Evolutionary conservation across 2,329 filamentous ascomycete genomes (phyloP), one percentile per base, ranked within the genome.

Genomic region (Neonectria coccinea): DNA sequence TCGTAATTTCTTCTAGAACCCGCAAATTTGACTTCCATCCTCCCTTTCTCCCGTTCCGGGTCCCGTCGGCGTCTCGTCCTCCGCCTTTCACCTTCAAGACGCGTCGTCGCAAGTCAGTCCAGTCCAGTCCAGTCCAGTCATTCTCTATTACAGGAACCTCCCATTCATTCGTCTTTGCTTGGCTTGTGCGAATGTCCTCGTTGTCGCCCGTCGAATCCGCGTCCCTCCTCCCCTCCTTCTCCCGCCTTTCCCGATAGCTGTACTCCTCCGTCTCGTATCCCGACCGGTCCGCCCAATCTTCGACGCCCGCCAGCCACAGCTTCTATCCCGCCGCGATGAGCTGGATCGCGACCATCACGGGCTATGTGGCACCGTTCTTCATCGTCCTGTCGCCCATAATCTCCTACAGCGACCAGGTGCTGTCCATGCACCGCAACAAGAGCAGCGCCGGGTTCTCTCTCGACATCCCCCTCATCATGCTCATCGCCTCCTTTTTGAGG

Each of bases 391-490:
- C 88, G 71, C 89, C 88, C 18, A 81, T 91, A 50, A 79, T 89
- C 44, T 90, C 88, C 58, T 91, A 91, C 77, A 84, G 84, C 73
- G 89, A 91, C 79, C 88, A 91, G 80, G 88, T 86, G 27, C 74
- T 88, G 51, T 85, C 89, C 39, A 92, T 92, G 85, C 85, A 90
- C 73, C 82, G 85, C 71, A 83, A 80, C 61, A 88, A 86, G 76
- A 88, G 88, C 47, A 91, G 88, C 69, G 87, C 86, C 14, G 89
- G 89, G 61, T 91, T 91, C 79, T 91, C 89, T 18, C 83, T 92
- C 67, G 89, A 92, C 72, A 91, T 91, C 48, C 89, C 89, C 33
- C 80, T 92, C 62, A 92, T 92, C 66, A 92, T 92, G 89, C 85
- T 92, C 55, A 84, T 91, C 58, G 88, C 89, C 29, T 91, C 89